Percentiles rank a stretch among this genome's conserved stretches.
Evolutionary conservation across 495 filamentous ascomycete genomes (phyloP).

Genomic region (Annulohypoxylon maeteangense): DNA sequence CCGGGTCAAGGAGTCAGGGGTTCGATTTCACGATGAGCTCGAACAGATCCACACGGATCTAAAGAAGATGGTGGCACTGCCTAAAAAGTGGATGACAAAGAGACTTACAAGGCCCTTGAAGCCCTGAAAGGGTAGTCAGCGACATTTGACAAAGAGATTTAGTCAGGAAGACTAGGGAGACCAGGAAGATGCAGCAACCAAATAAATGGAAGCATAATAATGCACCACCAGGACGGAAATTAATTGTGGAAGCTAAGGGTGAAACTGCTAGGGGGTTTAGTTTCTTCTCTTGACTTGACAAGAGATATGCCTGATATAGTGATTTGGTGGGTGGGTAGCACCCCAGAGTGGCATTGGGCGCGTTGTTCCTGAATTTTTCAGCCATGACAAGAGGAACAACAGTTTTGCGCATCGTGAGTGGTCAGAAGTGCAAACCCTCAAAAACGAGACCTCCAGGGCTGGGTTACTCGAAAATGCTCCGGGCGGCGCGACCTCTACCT

Average conservation of each 20-base stretch:
- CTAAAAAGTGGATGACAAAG: conserved; percentile 38
- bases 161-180: too few species aligned
- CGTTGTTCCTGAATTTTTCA: conserved; percentile 41
- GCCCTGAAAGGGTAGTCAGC: not conserved
- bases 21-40: conserved; percentile 27
- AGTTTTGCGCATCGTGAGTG: conserved; percentile 23
- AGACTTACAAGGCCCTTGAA: conserved; percentile 11
- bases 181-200: conserved; percentile 4
- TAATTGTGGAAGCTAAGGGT: conserved; percentile 41
- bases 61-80: conserved; percentile 27
- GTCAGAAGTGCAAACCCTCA: not conserved
- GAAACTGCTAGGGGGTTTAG: conserved; percentile 31
- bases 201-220: conserved; percentile 36
- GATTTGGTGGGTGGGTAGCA: conserved; percentile 26
- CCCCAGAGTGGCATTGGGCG: conserved; percentile 37
- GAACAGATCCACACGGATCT: conserved; percentile 39
- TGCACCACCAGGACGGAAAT: conserved; percentile 28
- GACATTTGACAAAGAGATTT: conserved; percentile 27
- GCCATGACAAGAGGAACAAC: conserved; percentile 28
- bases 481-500: conserved; percentile 13
- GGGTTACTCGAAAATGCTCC: conserved; percentile 24
- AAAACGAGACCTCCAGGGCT: conserved; percentile 16
- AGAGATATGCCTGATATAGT: conserved; percentile 29
- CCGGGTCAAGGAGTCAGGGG: conserved; percentile 21
- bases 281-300: conserved; percentile 3